Evolutionary conservation across 163 green algal genomes (phyloP).

Genomic region (Botryococcus braunii): DNA sequence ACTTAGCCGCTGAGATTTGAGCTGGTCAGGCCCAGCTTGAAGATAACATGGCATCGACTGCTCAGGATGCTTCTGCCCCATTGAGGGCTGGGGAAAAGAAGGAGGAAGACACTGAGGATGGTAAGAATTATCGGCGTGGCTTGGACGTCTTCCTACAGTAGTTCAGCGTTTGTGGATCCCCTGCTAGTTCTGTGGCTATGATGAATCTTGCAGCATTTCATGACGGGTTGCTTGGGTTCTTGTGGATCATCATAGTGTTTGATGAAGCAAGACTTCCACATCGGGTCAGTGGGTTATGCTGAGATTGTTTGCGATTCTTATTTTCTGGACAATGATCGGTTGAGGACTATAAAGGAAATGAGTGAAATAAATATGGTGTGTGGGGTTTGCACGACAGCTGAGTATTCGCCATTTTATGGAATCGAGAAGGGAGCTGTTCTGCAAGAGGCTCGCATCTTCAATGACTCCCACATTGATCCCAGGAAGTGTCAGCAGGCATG

Average conservation of each 20-base stretch:
- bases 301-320: neutral
- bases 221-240: no score
- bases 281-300: no score
- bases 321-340: neutral
- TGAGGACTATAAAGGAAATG: neutral
- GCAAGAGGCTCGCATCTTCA: constrained; percentile 94
- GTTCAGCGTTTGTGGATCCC: no score
- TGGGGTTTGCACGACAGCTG: constrained; percentile 72
- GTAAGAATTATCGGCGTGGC: no score
- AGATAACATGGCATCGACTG: constrained; percentile 64
- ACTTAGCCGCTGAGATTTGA: no score
- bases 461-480: constrained; percentile 92
- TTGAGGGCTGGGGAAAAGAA: constrained; percentile 68
- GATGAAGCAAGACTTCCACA: no score
- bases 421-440: constrained; percentile 99
- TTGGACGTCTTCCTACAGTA: no score
- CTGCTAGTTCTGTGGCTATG: no score
- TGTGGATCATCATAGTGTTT: no score
- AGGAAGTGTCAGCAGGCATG: constrained; percentile 86
- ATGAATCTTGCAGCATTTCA: no score
- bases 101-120: constrained; percentile 93
- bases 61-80: constrained; percentile 75
- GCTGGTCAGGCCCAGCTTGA: no score
- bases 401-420: constrained; percentile 98
- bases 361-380: neutral